These are phyloP conservation scores for Ophiostoma montium DNA, from an alignment of 2,329 filamentous ascomycete species.

Conservation along the genomic window DNA sequence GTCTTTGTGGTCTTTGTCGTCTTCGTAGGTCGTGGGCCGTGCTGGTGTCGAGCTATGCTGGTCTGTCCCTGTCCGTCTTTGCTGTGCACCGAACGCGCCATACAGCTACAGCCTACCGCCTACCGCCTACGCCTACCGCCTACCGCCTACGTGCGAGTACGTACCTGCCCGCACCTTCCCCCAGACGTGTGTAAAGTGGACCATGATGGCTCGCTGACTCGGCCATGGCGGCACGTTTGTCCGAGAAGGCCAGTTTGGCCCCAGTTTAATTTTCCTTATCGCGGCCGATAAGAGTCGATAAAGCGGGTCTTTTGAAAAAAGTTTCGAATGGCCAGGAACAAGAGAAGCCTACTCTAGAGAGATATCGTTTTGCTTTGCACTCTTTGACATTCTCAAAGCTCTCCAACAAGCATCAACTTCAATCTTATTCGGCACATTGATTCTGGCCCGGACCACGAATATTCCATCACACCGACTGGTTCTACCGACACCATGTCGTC, in stretches of 20 bases:
- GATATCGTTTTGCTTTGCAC: no score
- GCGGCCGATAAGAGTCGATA: slow-evolving; percentile 5
- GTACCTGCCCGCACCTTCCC: neutral
- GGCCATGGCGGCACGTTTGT: no score
- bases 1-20: neutral
- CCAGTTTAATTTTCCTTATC: slow-evolving; percentile 7
- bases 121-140: slow-evolving; percentile 21
- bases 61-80: neutral
- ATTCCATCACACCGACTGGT: neutral
- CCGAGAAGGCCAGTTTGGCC: no score
- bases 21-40: no score
- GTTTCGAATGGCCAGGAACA: slow-evolving; percentile 5
- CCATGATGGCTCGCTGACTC: no score
- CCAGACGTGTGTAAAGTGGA: no score
- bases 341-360: no score
- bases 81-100: slow-evolving; percentile 14
- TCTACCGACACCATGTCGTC: slow-evolving; percentile 57
- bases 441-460: no score
- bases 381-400: neutral
- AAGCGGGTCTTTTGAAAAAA: slow-evolving; percentile 13
- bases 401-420: no score
- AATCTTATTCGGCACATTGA: no score
- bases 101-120: slow-evolving; percentile 28
- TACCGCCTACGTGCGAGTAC: neutral
- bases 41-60: neutral